Evolutionary conservation across 805 yeast genomes (phyloP).

Genomic region (Nakazawaea laoshanensis): DNA sequence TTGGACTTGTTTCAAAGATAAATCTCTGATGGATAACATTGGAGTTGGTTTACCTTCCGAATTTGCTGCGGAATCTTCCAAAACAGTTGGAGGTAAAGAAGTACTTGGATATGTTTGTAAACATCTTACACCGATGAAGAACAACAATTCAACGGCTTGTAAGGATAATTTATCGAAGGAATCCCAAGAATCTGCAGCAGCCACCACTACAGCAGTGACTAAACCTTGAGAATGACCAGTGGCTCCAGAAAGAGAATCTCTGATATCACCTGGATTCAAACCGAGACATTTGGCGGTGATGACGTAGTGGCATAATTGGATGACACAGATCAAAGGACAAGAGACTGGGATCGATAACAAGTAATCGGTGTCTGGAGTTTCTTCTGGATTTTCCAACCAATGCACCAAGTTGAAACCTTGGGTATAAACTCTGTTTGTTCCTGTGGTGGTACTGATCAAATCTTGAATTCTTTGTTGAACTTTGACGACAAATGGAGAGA

Average conservation of each 20-base stretch:
- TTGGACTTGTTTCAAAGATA: slow-evolving; percentile 74
- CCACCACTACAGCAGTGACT: slow-evolving; percentile 81
- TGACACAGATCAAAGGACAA: slow-evolving; percentile 95
- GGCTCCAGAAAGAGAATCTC: slow-evolving; percentile 60
- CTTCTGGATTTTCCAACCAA: slow-evolving; percentile 82
- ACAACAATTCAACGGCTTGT: slow-evolving; percentile 77
- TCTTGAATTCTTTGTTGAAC: slow-evolving; percentile 61
- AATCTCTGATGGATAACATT: slow-evolving; percentile 90
- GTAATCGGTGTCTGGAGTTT: slow-evolving; percentile 85
- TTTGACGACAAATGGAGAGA: slow-evolving; percentile 60
- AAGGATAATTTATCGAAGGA: slow-evolving; percentile 63
- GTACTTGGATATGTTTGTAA: slow-evolving; percentile 88
- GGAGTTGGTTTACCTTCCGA: slow-evolving; percentile 98
- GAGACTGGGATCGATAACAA: slow-evolving; percentile 86
- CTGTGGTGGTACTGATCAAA: slow-evolving; percentile 63
- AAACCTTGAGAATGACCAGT: slow-evolving; percentile 91
- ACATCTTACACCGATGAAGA: slow-evolving; percentile 91
- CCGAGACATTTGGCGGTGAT: slow-evolving; percentile 81
- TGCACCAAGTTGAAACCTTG: slow-evolving; percentile 84
- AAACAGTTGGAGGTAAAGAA: slow-evolving; percentile 85
- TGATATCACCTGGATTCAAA: slow-evolving; percentile 81
- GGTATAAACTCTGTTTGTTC: slow-evolving; percentile 81
- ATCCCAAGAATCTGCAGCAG: slow-evolving; percentile 79
- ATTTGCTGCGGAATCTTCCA: slow-evolving; percentile 85
- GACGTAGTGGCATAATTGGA: slow-evolving; percentile 90